Conservation (phyloP, 805 yeast genomes). For the Candida loeiensis region DNA sequence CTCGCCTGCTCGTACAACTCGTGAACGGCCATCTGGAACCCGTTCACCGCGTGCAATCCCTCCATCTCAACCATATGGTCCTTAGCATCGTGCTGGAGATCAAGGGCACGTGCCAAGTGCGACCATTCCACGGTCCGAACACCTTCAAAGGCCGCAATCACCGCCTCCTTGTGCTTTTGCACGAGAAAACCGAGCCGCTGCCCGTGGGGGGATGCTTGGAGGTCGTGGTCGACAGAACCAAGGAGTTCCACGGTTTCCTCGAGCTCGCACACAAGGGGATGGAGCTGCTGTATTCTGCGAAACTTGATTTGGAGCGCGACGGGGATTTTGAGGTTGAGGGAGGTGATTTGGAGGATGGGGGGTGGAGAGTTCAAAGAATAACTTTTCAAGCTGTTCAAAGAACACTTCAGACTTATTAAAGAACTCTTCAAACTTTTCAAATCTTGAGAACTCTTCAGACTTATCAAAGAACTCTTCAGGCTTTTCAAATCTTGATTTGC, state of each 20-base stretch:
- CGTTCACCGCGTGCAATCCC: conserved; percentile 19
- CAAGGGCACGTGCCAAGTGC: conserved; percentile 46
- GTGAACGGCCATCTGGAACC: conserved; percentile 23
- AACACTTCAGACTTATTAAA: no score
- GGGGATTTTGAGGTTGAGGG: conserved; percentile 54
- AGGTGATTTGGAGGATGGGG: conserved; percentile 5
- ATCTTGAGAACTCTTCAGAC: no score
- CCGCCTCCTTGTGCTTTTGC: conserved; percentile 24
- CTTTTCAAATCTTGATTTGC: no score
- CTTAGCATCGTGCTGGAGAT: conserved; percentile 27
- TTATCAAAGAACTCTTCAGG: no score
- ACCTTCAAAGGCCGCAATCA: conserved; percentile 21
- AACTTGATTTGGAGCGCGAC: conserved; percentile 45
- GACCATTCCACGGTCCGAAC: conserved; percentile 51
- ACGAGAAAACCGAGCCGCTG: conserved; percentile 43
- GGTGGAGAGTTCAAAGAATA: background rate
- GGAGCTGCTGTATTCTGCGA: conserved; percentile 46
- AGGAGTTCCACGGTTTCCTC: conserved; percentile 49
- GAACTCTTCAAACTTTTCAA: no score
- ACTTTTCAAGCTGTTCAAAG: no score
- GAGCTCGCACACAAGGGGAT: conserved; percentile 56
- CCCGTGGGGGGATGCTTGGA: conserved; percentile 28
- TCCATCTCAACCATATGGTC: conserved; percentile 26
- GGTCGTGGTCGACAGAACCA: conserved; percentile 23
- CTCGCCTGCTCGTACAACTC: conserved; percentile 18